Conservation (phyloP, 2,329 filamentous ascomycete genomes). For the Fusarium bactridioides region DNA sequence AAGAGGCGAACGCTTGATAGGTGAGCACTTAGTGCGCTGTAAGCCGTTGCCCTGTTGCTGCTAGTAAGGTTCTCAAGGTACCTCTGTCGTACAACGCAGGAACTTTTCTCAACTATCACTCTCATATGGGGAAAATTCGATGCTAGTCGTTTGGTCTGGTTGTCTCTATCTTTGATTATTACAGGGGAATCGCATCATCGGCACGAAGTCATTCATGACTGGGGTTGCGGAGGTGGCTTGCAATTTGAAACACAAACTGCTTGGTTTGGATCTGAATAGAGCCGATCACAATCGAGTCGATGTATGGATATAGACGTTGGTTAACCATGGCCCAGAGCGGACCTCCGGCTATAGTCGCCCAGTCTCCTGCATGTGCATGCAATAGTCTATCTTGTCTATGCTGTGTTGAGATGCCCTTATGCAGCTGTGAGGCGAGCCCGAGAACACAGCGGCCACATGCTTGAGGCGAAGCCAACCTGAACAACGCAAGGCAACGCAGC, state of each 20-base stretch:
- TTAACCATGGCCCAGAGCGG: background rate
- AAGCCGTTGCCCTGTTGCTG: background rate
- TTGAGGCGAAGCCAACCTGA: background rate
- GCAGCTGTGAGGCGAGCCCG: background rate
- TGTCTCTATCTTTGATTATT: background rate
- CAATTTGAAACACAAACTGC: background rate
- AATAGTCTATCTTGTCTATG: background rate
- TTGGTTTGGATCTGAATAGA: slow-evolving; percentile 5
- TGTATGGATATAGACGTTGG: background rate
- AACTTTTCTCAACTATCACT: background rate
- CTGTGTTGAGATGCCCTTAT: background rate
- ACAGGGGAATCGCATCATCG: background rate
- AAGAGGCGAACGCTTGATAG: background rate
- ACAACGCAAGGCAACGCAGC: background rate
- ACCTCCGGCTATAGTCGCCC: background rate
- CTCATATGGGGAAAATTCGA: background rate
- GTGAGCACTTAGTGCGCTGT: background rate
- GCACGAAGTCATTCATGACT: background rate
- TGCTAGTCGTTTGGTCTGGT: background rate
- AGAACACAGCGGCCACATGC: background rate
- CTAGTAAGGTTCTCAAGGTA: background rate
- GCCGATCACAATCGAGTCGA: background rate
- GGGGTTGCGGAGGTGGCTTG: slow-evolving; percentile 1
- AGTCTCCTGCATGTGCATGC: background rate
- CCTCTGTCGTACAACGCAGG: background rate